Evolutionary conservation across 352 stramenopile genomes (phyloP), one percentile per base, ranked within the genome.

Genomic region (Phytophthora nicotianae): DNA sequence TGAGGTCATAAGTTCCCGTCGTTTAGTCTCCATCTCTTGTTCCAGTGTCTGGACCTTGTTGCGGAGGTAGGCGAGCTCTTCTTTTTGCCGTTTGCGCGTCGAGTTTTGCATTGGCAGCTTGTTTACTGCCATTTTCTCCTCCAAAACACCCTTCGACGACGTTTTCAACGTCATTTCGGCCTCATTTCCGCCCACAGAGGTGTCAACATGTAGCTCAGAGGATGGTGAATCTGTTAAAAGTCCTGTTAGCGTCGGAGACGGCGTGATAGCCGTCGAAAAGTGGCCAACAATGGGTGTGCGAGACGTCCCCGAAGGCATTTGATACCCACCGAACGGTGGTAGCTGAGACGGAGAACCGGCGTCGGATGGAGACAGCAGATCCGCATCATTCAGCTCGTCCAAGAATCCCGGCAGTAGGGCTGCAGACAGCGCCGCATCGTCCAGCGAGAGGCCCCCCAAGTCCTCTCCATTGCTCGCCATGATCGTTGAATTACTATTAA

Each of bases 21-120:
- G 38, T 24, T 49, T 58, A 40, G 37, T 33, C 26, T 60, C 48
- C 38, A 88, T 62, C 49, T 86, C 51, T 13, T 53, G 17, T 47
- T 88, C 75, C 21, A 88, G 57, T 20, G 71, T 62, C 14, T 65
- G 52, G 20, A 86, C 80, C 52, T 79, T 79, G 11, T 62, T 17
- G 9, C 77, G 70, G 11, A 89, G 65, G 48, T 85, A 87, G 27
- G 50, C 60, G 13, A 89, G 54, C 63, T 89, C 80, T 45, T 82
- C 62, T 50, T 87, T 82, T 58, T 83, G 77, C 21, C 75, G 68
- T 62, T 68, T 72, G 20, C 77, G 72, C 13, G 76, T 85, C 27
- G 75, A 79, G 62, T 85, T 89, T 50, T 80, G 67, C 68, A 79
- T 74, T 5, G 74, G 74, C 35, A 59, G 65, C 2, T 43, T 52